Base-by-base conservation (phyloP, 202 grass and related monocot species). In the Setaria viridis region DNA sequence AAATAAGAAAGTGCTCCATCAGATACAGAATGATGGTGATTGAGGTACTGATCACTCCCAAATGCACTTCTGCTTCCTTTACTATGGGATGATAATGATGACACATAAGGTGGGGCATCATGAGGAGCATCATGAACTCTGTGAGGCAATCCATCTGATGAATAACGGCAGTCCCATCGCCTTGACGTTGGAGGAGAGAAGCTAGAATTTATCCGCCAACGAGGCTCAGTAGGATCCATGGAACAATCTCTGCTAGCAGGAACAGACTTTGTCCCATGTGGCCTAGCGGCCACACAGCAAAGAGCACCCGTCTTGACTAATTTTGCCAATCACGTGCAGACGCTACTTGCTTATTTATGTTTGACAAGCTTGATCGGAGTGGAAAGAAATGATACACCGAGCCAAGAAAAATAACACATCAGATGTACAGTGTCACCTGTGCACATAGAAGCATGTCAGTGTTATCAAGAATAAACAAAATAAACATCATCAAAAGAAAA, bases 271-370 rank as follows among this genome's bases (percentile, higher is more conserved):
- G 90, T 83, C 88, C 93, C 97, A 97, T 99, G 97, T 96, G 97
- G 97, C 97, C 97, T 77, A 32, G 88, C 85, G 90, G 97, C 94
- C 94, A 95, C 91, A 43, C 97, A 99, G 86, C 97, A 99, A 89
- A 96, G 90, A 80, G 94, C 91, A 83, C 97, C 97, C 97, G 94
- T 99, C 80, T 93, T 94, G 91, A 82, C 76, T 89, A 91, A 90
- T 94, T 89, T 94, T 74, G 79, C 55, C 39, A 55, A 81, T 80
- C 83, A 78, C 71, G 62, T 58, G 72, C 29, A 89, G 60, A 67
- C 78, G 79, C 78, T 65, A 70, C 17, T 86, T 56, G 66, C 54
- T 78, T 82, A 70, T 68, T 62, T 58, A 72, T 77, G n/a, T 68
- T 67, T 67, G 70, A 70, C 34, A 53, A 51, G 63, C 62, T 84